Evolutionary conservation across 2,329 filamentous ascomycete genomes (phyloP).

Genomic region (Clarireedia homoeocarpa): DNA sequence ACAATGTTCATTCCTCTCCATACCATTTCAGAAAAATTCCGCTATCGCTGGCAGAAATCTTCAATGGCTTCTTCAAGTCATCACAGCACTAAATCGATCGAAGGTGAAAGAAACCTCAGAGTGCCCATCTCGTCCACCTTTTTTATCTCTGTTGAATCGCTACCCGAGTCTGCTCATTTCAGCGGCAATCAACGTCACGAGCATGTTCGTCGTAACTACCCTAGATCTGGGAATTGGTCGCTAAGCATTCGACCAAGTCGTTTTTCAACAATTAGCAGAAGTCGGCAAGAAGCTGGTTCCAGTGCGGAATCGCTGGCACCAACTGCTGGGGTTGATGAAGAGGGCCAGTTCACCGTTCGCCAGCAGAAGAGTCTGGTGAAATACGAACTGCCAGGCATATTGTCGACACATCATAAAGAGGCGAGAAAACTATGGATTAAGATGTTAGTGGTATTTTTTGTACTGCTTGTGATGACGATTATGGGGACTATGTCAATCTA

Average conservation of each 20-base stretch:
- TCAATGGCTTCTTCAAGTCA: neutral
- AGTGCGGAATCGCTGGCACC: neutral
- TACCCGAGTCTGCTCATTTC: neutral
- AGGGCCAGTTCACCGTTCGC: neutral
- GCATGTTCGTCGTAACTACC: neutral
- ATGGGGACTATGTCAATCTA: slow-evolving; percentile 17
- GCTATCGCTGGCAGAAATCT: too few species aligned
- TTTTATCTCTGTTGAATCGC: slow-evolving; percentile 3
- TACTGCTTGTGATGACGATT: slow-evolving; percentile 13
- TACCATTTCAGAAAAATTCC: too few species aligned
- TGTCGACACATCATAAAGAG: slow-evolving; percentile 9
- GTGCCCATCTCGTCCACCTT: slow-evolving; percentile 5
- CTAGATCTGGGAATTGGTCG: neutral
- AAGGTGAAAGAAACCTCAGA: neutral
- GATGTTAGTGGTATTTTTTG: slow-evolving; percentile 11
- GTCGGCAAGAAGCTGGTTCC: too few species aligned
- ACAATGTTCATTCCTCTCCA: too few species aligned
- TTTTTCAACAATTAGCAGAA: too few species aligned
- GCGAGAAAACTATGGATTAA: slow-evolving; percentile 16
- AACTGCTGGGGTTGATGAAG: neutral
- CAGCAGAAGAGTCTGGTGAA: neutral
- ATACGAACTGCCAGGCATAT: slow-evolving; percentile 9
- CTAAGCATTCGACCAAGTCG: neutral
- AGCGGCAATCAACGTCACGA: neutral
- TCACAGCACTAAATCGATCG: neutral